Evolutionary conservation across 805 yeast species (phyloP), one percentile per base, ranked within the genome.

Genomic region (Priceomyces medius): DNA sequence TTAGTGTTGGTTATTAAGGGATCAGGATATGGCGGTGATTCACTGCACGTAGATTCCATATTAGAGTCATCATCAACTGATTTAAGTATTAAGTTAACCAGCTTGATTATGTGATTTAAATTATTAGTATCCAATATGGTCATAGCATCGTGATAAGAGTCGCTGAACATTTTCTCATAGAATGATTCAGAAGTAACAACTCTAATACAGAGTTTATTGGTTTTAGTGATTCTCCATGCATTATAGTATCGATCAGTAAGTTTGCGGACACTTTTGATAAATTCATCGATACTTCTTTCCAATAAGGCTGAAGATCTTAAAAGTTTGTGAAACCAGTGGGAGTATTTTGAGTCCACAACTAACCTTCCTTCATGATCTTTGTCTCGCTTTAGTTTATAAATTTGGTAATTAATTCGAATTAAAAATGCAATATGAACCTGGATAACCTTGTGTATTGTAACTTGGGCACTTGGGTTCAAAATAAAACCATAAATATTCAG

Each of bases 161-260:
- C 10, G 10, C 10, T 23, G 10, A 23, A 23, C 26, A 7, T 23
- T 23, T 23, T 23, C 26, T 23, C 26, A 23, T 23, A 23, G 10
- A 23, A 23, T 10, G 10, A 23, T 23, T 23, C 26, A 23, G 26
- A 23, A 8, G 26, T 23, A 8, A 23, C 26, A 23, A 23, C 26
- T 10, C 7, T 23, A 10, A 23, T 7, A 23, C 10, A 23, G 26
- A 23, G 10, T 18, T 17, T 29, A 34, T 74, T 75, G 1, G 84
- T 80, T 50, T 81, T 81, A 27, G 77, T 64, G 56, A 82, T 72
- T 59, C 83, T 73, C 79, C 81, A 80, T 2, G 88, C 82, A 50
- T 79, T 79, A 42, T 79, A 79, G 54, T 81, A 82, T 47, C 76
- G 71, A 14, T 61, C 66, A 5, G 85, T 76, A 16, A 83, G 56